Conservation (phyloP, 352 stramenopile genomes). For the Detonula confervacea region DNA sequence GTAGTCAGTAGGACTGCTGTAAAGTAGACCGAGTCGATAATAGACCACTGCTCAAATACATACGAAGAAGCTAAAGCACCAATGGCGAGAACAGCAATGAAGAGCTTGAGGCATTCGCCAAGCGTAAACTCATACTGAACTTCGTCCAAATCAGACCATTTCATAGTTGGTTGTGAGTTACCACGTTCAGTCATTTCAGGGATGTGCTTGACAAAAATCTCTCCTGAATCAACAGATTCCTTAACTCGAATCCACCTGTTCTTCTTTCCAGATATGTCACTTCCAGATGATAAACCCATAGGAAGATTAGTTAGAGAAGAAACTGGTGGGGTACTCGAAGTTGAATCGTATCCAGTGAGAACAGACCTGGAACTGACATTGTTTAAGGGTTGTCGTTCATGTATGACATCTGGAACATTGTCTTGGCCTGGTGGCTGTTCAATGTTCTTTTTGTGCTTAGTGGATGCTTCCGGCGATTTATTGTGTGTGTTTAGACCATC, state of each 20-base stretch:
- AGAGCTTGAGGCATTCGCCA: slow-evolving; percentile 53
- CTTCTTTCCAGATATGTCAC: background rate
- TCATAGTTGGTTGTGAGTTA: slow-evolving; percentile 1
- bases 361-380: background rate
- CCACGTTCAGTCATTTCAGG: background rate
- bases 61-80: slow-evolving; percentile 68
- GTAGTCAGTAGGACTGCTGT: slow-evolving; percentile 87
- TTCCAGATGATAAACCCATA: background rate
- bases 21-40: slow-evolving; percentile 92
- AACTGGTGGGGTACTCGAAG: background rate
- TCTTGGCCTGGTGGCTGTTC: slow-evolving; percentile 1
- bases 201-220: slow-evolving; percentile 28
- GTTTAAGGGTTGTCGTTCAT: slow-evolving; percentile 6
- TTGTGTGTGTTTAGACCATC: slow-evolving; percentile 5
- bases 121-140: slow-evolving; percentile 43
- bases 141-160: slow-evolving; percentile 46
- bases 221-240: slow-evolving; percentile 29
- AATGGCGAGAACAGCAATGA: slow-evolving; percentile 58
- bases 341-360: slow-evolving; percentile 7
- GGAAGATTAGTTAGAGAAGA: background rate
- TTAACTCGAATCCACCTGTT: slow-evolving; percentile 17
- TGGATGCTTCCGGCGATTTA: background rate
- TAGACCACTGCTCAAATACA: slow-evolving; percentile 72
- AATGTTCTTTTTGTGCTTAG: background rate
- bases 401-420: background rate